Evolutionary conservation across 2,329 filamentous ascomycete species (phyloP).

Genomic region (Aureobasidium melanogenum): DNA sequence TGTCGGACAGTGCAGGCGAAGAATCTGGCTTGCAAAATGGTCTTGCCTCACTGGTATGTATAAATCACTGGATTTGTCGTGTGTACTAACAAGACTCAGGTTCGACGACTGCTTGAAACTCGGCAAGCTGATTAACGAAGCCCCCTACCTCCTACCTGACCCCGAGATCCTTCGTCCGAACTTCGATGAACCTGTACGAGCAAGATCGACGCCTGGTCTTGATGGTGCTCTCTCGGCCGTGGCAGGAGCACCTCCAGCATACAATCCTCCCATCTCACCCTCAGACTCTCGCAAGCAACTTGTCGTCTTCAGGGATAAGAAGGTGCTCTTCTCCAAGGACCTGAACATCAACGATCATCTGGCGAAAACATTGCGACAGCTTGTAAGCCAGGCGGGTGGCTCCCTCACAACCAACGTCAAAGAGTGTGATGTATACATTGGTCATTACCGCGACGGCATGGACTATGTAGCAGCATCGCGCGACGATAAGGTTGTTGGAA

Average conservation of each 20-base stretch:
- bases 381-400: slow-evolving; percentile 67
- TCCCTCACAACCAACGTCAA: slow-evolving; percentile 55
- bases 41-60: slow-evolving; percentile 74
- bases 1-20: slow-evolving; percentile 37
- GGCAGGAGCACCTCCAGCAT: slow-evolving; percentile 30
- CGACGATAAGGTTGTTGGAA: slow-evolving; percentile 75
- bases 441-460: slow-evolving; percentile 72
- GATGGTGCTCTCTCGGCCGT: slow-evolving; percentile 55
- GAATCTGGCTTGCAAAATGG: slow-evolving; percentile 59
- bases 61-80: too few relatives aligned
- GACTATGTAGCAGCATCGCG: slow-evolving; percentile 72
- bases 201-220: slow-evolving; percentile 39
- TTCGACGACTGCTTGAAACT: slow-evolving; percentile 95
- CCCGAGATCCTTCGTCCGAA: slow-evolving; percentile 60
- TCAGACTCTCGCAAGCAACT: slow-evolving; percentile 44
- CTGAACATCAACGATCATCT: slow-evolving; percentile 62
- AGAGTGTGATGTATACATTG: slow-evolving; percentile 74
- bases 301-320: slow-evolving; percentile 67
- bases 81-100: neutral
- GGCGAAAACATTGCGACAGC: slow-evolving; percentile 55
- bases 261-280: slow-evolving; percentile 29
- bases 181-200: slow-evolving; percentile 18
- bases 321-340: slow-evolving; percentile 68
- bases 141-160: slow-evolving; percentile 76
- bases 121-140: slow-evolving; percentile 81